phyloP scores from a whole-genome alignment of 2,329 filamentous ascomycete species.

The Hirsutella minnesotensis region DNA sequence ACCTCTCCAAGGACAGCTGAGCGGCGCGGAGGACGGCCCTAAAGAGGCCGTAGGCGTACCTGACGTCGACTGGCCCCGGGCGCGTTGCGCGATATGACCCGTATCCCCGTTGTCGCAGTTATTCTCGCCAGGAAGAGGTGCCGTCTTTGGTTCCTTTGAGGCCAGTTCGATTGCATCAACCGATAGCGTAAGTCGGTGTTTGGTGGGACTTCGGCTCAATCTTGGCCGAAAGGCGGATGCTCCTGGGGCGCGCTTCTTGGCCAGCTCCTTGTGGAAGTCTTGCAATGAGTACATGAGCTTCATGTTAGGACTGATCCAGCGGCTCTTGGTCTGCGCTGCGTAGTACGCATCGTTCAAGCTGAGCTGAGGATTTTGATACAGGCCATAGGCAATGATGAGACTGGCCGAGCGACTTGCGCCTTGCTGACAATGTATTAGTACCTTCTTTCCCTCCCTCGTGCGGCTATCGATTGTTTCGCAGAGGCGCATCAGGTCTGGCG shows the following conservation, averaged over 20 bases:
- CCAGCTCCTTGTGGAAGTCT: conserved; percentile 60
- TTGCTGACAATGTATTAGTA: conserved; percentile 77
- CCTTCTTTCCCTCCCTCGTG: conserved; percentile 61
- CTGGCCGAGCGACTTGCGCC: conserved; percentile 77
- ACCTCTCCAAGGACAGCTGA: conserved; percentile 47
- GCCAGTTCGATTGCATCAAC: conserved; percentile 42
- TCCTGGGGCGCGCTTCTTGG: conserved; percentile 33
- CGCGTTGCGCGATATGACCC: conserved; percentile 28
- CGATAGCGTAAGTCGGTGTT: conserved; percentile 49
- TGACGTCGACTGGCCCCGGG: conserved; percentile 42
- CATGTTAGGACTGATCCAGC: conserved; percentile 88
- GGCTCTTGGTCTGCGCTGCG: conserved; percentile 66
- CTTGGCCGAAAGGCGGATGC: conserved; percentile 36
- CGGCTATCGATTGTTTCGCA: conserved; percentile 67
- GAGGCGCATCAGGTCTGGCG: conserved; percentile 60
- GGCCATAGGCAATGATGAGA: conserved; percentile 73
- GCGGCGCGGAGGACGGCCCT: conserved; percentile 56
- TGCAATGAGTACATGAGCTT: conserved; percentile 82
- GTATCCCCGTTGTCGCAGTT: conserved; percentile 26
- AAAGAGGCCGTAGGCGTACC: conserved; percentile 39
- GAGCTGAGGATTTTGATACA: conserved; percentile 66
- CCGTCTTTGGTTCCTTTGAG: conserved; percentile 47
- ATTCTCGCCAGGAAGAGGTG: conserved; percentile 44
- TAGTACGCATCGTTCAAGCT: conserved; percentile 78
- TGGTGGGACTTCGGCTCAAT: conserved; percentile 42